Conservation (phyloP, 129 eudicot genomes). For the Glebionis coronaria region DNA sequence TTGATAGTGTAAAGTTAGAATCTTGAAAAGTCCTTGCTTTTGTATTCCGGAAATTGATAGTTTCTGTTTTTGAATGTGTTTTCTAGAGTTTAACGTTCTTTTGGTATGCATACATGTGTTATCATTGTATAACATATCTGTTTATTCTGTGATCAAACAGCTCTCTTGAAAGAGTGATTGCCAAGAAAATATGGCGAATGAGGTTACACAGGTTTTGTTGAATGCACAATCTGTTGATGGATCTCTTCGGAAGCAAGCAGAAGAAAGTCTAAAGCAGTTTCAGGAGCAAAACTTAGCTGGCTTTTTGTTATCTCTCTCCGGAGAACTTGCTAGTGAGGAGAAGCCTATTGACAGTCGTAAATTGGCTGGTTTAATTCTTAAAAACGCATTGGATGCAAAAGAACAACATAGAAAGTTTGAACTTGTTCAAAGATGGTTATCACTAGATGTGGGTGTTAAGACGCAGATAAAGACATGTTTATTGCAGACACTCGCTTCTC, state of each 20-base stretch:
- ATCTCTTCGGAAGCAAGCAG: not conserved
- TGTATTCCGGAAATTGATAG: too few relatives aligned
- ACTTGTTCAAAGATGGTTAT: conserved; percentile 4
- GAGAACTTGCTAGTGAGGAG: not conserved
- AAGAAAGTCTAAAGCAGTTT: not conserved
- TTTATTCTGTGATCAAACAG: not conserved
- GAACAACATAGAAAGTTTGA: not conserved
- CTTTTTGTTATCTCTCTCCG: not conserved
- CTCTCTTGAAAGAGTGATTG: not conserved
- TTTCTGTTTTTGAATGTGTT: too few relatives aligned
- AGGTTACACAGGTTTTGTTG: not conserved
- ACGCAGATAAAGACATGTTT: not conserved
- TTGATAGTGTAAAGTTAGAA: too few relatives aligned
- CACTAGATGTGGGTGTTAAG: not conserved
- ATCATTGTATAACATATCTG: too few relatives aligned
- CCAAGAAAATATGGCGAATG: not conserved
- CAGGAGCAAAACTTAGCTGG: conserved; percentile 3
- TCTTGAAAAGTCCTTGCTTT: too few relatives aligned
- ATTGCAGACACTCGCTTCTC: not conserved
- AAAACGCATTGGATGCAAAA: not conserved
- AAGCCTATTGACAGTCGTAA: conserved; percentile 1
- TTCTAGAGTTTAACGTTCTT: too few relatives aligned
- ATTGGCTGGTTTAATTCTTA: conserved; percentile 2
- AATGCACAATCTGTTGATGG: conserved; percentile 1
- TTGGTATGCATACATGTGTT: too few relatives aligned